Conservation (phyloP, 805 yeast genomes). For the Ogataea trehalophila region DNA sequence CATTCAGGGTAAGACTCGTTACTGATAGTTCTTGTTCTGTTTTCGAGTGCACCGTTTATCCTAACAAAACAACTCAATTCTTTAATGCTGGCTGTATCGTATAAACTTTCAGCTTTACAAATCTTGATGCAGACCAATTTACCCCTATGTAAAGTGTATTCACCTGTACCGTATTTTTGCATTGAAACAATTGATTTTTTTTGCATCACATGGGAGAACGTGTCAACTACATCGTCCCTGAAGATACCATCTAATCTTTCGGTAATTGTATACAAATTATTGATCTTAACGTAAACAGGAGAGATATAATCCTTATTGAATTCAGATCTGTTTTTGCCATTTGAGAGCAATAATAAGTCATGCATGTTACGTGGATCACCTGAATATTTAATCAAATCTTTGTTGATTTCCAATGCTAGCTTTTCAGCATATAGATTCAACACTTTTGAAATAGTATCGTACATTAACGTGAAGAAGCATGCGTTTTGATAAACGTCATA, state of each 20-base stretch:
- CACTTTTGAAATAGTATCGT: slow-evolving; percentile 9
- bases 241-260: slow-evolving; percentile 11
- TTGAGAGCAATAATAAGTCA: no score
- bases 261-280: slow-evolving; percentile 14
- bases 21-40: slow-evolving; percentile 14
- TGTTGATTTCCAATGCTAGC: slow-evolving; percentile 9
- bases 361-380: no score
- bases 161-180: background rate
- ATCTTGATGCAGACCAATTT: slow-evolving; percentile 12
- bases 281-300: slow-evolving; percentile 13
- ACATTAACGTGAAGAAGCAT: slow-evolving; percentile 6
- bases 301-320: background rate
- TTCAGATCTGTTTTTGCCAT: background rate
- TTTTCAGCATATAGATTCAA: slow-evolving; percentile 5
- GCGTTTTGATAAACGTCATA: slow-evolving; percentile 9
- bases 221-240: slow-evolving; percentile 14
- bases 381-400: slow-evolving; percentile 1
- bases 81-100: slow-evolving; percentile 5
- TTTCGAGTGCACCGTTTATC: slow-evolving; percentile 13
- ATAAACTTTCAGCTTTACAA: slow-evolving; percentile 15
- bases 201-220: slow-evolving; percentile 6
- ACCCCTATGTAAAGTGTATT: background rate
- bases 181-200: background rate
- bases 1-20: slow-evolving; percentile 14
- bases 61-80: slow-evolving; percentile 11